Percentiles rank a stretch among this genome's conserved stretches.
Evolutionary conservation across 371 early-diverging fungal species (phyloP).

Genomic region (Apophysomyces ossiformis): DNA sequence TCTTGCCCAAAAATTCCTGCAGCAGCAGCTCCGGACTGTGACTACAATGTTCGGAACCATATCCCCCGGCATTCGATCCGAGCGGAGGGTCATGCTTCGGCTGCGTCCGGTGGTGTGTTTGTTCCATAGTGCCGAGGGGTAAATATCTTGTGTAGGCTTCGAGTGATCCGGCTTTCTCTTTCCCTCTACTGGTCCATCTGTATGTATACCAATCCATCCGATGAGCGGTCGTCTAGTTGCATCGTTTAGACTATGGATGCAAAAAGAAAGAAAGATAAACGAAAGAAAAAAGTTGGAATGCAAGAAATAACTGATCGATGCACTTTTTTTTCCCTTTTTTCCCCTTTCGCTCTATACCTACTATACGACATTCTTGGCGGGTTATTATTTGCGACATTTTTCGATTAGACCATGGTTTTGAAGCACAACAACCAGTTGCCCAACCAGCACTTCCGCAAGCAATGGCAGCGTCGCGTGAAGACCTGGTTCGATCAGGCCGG

Average conservation of each 20-base stretch:
- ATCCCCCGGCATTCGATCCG: background rate
- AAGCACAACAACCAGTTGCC: constrained; percentile 99
- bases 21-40: background rate
- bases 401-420: constrained; percentile 60
- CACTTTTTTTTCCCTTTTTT: background rate
- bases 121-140: background rate
- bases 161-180: constrained; percentile 10
- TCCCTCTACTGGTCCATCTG: constrained; percentile 15
- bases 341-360: background rate
- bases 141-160: constrained; percentile 9
- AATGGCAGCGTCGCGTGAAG: constrained; percentile 97
- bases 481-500: constrained; percentile 99
- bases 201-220: constrained; percentile 7
- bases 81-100: too few relatives aligned
- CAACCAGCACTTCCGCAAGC: constrained; percentile 99
- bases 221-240: background rate
- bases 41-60: background rate
- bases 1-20: too few relatives aligned
- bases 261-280: background rate
- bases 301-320: background rate
- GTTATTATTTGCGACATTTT: too few relatives aligned
- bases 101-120: background rate
- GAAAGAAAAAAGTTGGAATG: background rate
- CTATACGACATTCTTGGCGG: background rate
- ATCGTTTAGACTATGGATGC: constrained; percentile 1